Percentiles rank a stretch among this genome's conserved stretches.
Conservation (phyloP, 1,139 yeast species). For the Wickerhamomyces sp. region DNA sequence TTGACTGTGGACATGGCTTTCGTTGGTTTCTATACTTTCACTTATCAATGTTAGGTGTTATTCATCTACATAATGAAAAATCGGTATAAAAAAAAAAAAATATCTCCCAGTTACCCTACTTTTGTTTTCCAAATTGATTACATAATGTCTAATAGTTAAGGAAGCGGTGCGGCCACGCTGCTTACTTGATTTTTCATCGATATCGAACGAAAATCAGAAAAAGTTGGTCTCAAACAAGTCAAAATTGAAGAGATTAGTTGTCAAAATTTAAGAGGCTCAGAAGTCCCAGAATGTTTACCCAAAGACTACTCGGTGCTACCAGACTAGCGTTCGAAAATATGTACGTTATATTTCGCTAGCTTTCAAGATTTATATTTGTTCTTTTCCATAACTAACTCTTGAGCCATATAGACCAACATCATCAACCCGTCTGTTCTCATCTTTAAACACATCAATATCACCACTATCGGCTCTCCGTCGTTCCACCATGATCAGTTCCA, state of each 20-base stretch:
- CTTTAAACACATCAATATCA: constrained; percentile 19
- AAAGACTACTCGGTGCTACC: background rate
- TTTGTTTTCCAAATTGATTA: too few species aligned
- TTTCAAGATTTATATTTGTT: background rate
- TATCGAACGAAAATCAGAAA: background rate
- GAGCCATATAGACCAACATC: background rate
- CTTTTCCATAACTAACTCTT: constrained; percentile 1
- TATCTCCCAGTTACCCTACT: background rate
- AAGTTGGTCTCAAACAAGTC: background rate
- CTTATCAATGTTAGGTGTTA: background rate
- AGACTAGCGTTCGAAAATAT: background rate
- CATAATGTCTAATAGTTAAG: too few species aligned
- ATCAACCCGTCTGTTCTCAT: constrained; percentile 21
- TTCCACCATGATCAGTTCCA: constrained; percentile 12
- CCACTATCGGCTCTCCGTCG: constrained; percentile 19
- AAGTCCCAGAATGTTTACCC: constrained; percentile 1
- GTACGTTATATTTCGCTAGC: background rate
- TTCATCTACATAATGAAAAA: too few species aligned
- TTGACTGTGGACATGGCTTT: constrained; percentile 7
- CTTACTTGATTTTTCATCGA: background rate
- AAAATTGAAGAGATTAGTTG: background rate
- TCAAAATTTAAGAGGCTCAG: too few species aligned
- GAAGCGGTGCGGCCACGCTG: too few species aligned
- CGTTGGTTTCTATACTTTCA: background rate
- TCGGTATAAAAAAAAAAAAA: too few species aligned